Evolutionary conservation across 164 flowering plant genomes (phyloP).

Genomic region (Vitis rupestris): DNA sequence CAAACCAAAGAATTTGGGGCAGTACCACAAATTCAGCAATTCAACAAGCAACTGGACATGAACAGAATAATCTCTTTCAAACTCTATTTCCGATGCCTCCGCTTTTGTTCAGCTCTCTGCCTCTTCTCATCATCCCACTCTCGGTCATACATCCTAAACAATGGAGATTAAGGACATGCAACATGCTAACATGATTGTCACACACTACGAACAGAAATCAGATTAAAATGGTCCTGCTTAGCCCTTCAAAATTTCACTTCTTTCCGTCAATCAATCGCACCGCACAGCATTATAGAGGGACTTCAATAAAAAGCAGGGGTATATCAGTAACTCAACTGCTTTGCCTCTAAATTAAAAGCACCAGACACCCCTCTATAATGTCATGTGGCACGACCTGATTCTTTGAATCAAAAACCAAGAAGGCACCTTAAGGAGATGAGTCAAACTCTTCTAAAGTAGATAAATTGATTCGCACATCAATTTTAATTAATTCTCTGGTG

Average conservation of each 20-base stretch:
- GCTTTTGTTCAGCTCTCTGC: constrained; percentile 83
- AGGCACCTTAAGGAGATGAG: neutral
- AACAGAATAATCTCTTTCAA: neutral
- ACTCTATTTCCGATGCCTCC: constrained; percentile 76
- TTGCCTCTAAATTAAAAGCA: neutral
- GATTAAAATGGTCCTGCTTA: neutral
- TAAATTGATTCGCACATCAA: no score
- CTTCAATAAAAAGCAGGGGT: no score
- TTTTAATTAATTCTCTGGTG: no score
- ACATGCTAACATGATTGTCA: neutral
- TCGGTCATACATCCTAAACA: constrained; percentile 70
- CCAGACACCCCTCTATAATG: neutral
- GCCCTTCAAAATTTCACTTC: no score
- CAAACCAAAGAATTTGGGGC: no score
- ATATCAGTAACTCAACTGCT: neutral
- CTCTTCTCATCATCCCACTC: constrained; percentile 99
- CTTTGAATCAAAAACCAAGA: neutral
- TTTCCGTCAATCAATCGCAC: no score
- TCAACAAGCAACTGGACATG: no score
- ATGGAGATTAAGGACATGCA: constrained; percentile 42
- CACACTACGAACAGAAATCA: neutral
- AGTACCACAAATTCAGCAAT: no score
- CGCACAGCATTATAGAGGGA: no score
- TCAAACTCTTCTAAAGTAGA: no score
- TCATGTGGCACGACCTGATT: neutral